Base-by-base conservation (phyloP, 2,329 filamentous ascomycete genomes). In the Penicillium sp. region DNA sequence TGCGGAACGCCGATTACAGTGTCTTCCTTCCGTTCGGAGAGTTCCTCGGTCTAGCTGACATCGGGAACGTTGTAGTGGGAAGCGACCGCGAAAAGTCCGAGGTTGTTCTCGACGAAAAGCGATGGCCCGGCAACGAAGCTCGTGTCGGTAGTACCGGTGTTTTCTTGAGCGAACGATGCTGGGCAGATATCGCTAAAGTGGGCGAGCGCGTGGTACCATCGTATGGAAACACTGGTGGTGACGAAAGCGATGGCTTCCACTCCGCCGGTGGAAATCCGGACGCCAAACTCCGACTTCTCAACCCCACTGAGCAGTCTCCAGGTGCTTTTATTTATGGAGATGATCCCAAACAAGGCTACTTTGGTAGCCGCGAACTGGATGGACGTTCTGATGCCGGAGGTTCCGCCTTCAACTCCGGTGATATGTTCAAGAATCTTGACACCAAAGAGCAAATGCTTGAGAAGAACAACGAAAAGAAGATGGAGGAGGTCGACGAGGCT, bases 341-440 rank as follows among this genome's bases (percentile, higher is more conserved):
- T 56, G 92, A 97, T 73, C 91, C 91, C 71, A 82, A 82, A 56
- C 84, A 87, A 57, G 87, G 83, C 22, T 97, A 96, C 70, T 97
- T 97, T 66, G 88, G 88, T 50, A 86, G 81, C 64, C 82, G 87
- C 48, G 91, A 96, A 55, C 73, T 89, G 10, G 94, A 99, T 70
- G 80, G 87, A 8, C 90, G 91, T 41, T 97, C 94, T 30, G 94
- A 99, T 49, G 92, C 93, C 8, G 93, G 92, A 4, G 88, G 83
- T 2, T 97, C 93, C n/a, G 91, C 90, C 6, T 88, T 96, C 70
- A 89, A 92, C 45, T 89, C 84, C 50, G 92, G 94, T 8, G 94
- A 99, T 71, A 96, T 99, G 93, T 99, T 99, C 81, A 90, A 91
- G 69, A 96, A 97, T 67, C 81, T 97, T 8, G 93, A 97, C 64